Base-by-base conservation (phyloP, 352 stramenopile species). In the Phytophthora kernoviae region DNA sequence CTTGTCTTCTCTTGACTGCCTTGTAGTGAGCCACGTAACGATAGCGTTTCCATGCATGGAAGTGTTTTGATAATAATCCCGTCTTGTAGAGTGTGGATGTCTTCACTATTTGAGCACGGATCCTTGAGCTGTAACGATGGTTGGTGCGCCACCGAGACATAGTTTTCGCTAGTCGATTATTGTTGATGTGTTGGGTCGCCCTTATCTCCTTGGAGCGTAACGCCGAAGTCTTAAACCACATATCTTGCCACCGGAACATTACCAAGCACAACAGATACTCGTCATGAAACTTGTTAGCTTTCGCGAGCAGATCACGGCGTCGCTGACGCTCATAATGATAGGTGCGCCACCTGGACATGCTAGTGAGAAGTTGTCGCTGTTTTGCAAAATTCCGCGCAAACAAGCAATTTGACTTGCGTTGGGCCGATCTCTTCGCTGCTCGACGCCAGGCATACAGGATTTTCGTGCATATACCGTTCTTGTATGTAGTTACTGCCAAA, bases 181-280 rank as follows among this genome's bases (percentile, higher is more conserved):
- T 2, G 11, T 46, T 51, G n/a, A 66, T 36, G 27, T 57, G 27
- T 5, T 12, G 45, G 3, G 12, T 41, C 14, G 14, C 44, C 12
- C 26, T 43, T 6, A 18, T 12, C 43, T 62, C 20, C 18, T 71
- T 68, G 2, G 39, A n/a, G 2, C 42, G 62, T 5, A 65, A 0
- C 14, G 26, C 26, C 7, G 45, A 48, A 43, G 44, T n/a, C 32
- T 62, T 55, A 17, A 56, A 58, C 61, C 61, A 64, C 17, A 39
- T 17, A 12, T 63, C 51, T 44, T 78, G 69, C 72, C 72, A 81
- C 1, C 51, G 22, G 50, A 62, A 72, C 34, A 81, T 69, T 5
- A 46, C 27, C 4, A 73, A 21, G 11, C 52, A 75, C 18, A 65
- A 17, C 0, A 79, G 40, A 43, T 69, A 79, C 22, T 75, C 58